A percentile compares a stretch with the other conserved stretches of the same genome.
Evolutionary conservation across 2,329 filamentous ascomycete species (phyloP).

Genomic region (Aspergillus neoniger): DNA sequence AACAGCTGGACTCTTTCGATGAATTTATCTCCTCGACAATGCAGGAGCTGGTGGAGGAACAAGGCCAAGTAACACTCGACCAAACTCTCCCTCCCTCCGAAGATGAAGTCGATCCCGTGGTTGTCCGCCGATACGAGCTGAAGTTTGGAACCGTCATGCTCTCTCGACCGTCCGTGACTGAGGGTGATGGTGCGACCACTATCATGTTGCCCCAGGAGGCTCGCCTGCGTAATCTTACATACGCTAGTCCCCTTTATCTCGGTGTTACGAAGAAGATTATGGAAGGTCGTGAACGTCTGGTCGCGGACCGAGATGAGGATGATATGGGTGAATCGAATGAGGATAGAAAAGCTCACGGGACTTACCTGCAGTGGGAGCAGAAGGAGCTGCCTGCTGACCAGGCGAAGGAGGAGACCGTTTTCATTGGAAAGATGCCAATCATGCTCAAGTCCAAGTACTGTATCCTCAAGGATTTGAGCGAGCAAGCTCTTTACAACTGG

Average conservation of each 20-base stretch:
- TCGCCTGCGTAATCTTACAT: constrained; percentile 91
- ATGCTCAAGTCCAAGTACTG: constrained; percentile 99
- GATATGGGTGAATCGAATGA: constrained; percentile 56
- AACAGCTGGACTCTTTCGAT: constrained; percentile 98
- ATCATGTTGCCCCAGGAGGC: constrained; percentile 92
- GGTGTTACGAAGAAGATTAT: constrained; percentile 83
- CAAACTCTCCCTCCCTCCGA: constrained; percentile 79
- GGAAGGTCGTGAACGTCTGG: constrained; percentile 74
- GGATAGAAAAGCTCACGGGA: constrained; percentile 48
- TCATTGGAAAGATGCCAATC: constrained; percentile 92
- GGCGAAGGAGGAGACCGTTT: constrained; percentile 71
- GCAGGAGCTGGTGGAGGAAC: constrained; percentile 91
- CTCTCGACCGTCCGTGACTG: constrained; percentile 85
- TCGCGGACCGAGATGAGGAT: constrained; percentile 67
- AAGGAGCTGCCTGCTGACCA: constrained; percentile 50
- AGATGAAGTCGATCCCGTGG: constrained; percentile 72
- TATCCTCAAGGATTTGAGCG: constrained; percentile 77
- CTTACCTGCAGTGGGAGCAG: constrained; percentile 52
- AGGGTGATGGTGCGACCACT: constrained; percentile 85
- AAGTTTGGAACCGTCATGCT: constrained; percentile 90
- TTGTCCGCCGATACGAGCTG: constrained; percentile 90
- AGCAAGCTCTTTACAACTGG: constrained; percentile 83
- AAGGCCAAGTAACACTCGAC: constrained; percentile 87
- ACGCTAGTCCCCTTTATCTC: constrained; percentile 87
- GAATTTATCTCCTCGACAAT: constrained; percentile 94